Conservation (phyloP, 176 grass and related monocot species). For the Pontederia paniculata region DNA sequence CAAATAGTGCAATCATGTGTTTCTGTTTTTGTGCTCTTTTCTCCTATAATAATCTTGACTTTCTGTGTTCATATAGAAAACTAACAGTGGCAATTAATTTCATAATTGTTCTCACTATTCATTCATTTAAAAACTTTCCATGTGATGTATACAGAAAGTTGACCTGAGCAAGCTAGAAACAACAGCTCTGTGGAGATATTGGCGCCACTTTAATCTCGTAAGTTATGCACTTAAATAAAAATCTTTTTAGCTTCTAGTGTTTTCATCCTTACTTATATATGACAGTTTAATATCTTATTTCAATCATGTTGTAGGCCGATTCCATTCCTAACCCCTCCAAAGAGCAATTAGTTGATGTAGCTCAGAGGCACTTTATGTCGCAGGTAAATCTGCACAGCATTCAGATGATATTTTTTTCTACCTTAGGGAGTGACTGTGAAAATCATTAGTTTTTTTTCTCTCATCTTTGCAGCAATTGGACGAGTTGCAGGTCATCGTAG, state of each 20-base stretch:
- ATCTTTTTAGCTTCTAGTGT: not conserved
- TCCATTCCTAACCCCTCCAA: conserved; percentile 59
- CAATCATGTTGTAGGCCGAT: conserved; percentile 31
- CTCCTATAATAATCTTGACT: too few relatives aligned
- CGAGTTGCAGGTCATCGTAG: conserved; percentile 61
- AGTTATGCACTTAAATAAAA: conserved; percentile 14
- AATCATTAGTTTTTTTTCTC: conserved; percentile 29
- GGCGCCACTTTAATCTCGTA: conserved; percentile 72
- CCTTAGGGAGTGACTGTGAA: not conserved
- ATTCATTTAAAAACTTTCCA: not conserved
- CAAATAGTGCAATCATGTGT: too few relatives aligned
- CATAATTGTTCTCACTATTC: not conserved
- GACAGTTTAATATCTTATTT: not conserved
- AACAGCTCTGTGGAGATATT: conserved; percentile 81
- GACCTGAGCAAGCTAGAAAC: conserved; percentile 77
- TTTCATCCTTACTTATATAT: not conserved
- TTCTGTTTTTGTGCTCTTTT: too few relatives aligned
- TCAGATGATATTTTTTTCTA: not conserved
- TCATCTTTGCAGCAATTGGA: conserved; percentile 60
- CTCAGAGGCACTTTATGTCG: conserved; percentile 72
- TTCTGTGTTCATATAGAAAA: not conserved
- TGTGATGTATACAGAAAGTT: conserved; percentile 49
- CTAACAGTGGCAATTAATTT: not conserved
- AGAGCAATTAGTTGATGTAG: conserved; percentile 69
- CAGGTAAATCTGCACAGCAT: conserved; percentile 20